Evolutionary conservation across 2,329 filamentous ascomycete genomes (phyloP), one percentile per base, ranked within the genome.

Genomic region (Boeremia exigua): DNA sequence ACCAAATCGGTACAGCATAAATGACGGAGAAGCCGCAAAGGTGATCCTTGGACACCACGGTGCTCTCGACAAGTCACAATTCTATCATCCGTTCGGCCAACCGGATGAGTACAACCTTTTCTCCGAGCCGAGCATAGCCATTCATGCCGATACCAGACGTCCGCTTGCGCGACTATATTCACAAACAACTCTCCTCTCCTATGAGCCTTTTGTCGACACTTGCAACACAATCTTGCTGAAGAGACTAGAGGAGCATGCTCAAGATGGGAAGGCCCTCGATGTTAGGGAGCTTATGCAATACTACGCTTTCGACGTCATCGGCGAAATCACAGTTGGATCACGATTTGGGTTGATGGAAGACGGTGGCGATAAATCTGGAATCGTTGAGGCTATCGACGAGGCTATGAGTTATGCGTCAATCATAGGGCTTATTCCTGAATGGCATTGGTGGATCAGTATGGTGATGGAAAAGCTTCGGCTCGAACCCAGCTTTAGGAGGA

Each of bases 221-320:
- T 72, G 68, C 14, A 67, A 76, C 32, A 47, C 55, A 0, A 54
- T 71, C 5, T 73, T 79, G 25, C 49, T 75, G 15, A 56, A 66
- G 0, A 60, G 65, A 8, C 68, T 79, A 55, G 45, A 49, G 5
- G 62, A 72, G 23, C 60, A 65, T 30, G 52, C 66, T 19, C 59
- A 58, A 14, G 46, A 66, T 38, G 27, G 37, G 1, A 43, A 69
- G 3, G 48, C 56, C 0, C 59, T 83, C 3, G 73, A 84, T 56
- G 58, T 81, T 36, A 62, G 64, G 4, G 70, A 77, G 43, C 80
- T 77, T 75, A 67, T 82, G 27, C 80, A 82, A 56, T 81, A 72
- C 57, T 82, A 78, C 50, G 80, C 79, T 0, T 81, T 81, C 37
- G 80, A 84, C 45, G 80, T 84, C 1, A 82, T 85, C 28, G 81